These are phyloP conservation scores for Pleomassaria siparia DNA, from an alignment of 2,329 filamentous ascomycete species.

Conservation along the genomic window DNA sequence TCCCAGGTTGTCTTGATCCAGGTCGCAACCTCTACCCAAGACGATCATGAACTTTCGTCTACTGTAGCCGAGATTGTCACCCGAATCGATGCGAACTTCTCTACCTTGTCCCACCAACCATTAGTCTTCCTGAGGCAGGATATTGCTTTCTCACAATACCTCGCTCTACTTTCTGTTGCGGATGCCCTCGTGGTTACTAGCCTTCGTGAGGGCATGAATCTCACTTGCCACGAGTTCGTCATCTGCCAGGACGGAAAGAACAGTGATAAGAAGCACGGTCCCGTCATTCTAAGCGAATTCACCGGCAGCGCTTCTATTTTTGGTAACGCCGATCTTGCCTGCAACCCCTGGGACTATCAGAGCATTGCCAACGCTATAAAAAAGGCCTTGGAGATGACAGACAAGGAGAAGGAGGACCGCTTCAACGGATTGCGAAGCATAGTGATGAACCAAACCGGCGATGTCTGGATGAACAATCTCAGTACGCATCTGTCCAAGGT, in stretches of 20 bases:
- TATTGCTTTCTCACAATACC: slow-evolving; percentile 87
- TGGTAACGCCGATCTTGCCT: slow-evolving; percentile 73
- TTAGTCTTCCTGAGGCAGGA: slow-evolving; percentile 94
- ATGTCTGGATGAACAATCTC: slow-evolving; percentile 82
- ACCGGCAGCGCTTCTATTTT: slow-evolving; percentile 90
- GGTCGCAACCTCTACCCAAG: slow-evolving; percentile 86
- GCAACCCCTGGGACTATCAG: slow-evolving; percentile 95
- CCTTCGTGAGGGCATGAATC: slow-evolving; percentile 94
- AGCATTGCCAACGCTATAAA: slow-evolving; percentile 86
- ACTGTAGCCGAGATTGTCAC: slow-evolving; percentile 93
- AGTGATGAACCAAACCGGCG: slow-evolving; percentile 79
- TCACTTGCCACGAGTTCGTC: slow-evolving; percentile 92
- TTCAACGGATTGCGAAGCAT: slow-evolving; percentile 74
- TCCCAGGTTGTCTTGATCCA: slow-evolving; percentile 88
- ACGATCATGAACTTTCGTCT: slow-evolving; percentile 83
- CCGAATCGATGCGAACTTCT: slow-evolving; percentile 87
- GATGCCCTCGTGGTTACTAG: slow-evolving; percentile 94
- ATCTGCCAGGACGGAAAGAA: slow-evolving; percentile 85
- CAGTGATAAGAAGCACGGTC: slow-evolving; percentile 75
- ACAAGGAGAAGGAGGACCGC: slow-evolving; percentile 70
- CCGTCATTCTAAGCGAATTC: slow-evolving; percentile 91
- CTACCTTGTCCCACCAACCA: slow-evolving; percentile 87
- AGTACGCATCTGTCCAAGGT: slow-evolving; percentile 69
- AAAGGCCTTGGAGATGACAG: slow-evolving; percentile 76
- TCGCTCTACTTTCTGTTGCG: slow-evolving; percentile 86